Percentiles rank a stretch among this genome's conserved stretches.
Evolutionary conservation across 1,284 basidiomycete species (phyloP).

Genomic region (Lentinula novae-zelandiae): DNA sequence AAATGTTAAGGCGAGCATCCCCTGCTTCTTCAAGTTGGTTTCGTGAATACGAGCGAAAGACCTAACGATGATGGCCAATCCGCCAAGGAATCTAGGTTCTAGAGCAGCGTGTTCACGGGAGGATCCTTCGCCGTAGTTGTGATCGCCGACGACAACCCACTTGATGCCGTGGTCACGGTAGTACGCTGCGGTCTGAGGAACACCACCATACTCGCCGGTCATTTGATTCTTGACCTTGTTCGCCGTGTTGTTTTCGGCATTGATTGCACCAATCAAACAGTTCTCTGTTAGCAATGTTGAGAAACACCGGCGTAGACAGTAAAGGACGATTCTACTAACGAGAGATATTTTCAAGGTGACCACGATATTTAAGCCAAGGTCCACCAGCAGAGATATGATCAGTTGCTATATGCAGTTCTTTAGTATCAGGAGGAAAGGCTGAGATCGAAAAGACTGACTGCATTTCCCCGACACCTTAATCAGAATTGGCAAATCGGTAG

Average conservation of each 20-base stretch:
- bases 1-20: constrained; percentile 92
- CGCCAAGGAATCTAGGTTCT: constrained; percentile 96
- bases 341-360: constrained; percentile 98
- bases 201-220: constrained; percentile 83
- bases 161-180: constrained; percentile 91
- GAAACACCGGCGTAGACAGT: constrained; percentile 8
- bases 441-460: constrained; percentile 48
- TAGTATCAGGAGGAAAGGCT: constrained; percentile 2
- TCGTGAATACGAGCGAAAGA: constrained; percentile 98
- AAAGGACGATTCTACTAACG: constrained; percentile 42
- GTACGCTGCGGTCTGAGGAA: constrained; percentile 81
- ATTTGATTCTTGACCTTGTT: constrained; percentile 94
- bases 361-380: constrained; percentile 99
- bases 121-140: constrained; percentile 98
- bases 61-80: constrained; percentile 91
- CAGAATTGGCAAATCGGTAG: constrained; percentile 85
- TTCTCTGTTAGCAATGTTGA: constrained; percentile 58
- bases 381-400: constrained; percentile 95
- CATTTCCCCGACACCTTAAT: constrained; percentile 99
- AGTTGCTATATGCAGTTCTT: constrained; percentile 45
- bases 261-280: constrained; percentile 97
- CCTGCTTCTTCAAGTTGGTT: constrained; percentile 98
- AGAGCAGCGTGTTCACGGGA: constrained; percentile 98
- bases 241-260: constrained; percentile 91
- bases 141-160: constrained; percentile 94